Base-by-base conservation (phyloP, 2,329 filamentous ascomycete genomes). In the Fusarium pseudoanthophilum region DNA sequence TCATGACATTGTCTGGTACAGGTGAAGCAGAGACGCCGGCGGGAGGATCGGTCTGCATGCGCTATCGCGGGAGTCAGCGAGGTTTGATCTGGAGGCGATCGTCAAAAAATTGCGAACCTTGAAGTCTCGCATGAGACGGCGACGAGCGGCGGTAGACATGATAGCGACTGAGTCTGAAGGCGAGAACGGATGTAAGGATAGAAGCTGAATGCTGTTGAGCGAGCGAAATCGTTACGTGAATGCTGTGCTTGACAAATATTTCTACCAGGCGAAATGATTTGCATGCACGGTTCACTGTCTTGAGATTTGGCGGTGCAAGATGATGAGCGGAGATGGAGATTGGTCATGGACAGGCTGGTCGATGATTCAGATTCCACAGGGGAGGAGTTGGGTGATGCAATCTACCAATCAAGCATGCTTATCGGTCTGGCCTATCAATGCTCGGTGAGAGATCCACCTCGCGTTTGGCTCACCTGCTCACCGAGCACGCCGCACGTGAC, bases 1-100 rank as follows among this genome's bases (percentile, higher is more conserved):
- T 97, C 95, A 97, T 97, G 79, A 97, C 95, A 86, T 97, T 97
- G 80, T 97, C 95, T 70, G 95, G 94, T 52, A 98, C 93, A 11
- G 96, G 96, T 60, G 95, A 98, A 21, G 96, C 96, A 74, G 95
- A 98, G 60, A 99, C 95, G 66, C 96, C 96, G 58, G 95, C 95
- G 15, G 96, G 96, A 82, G 96, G 96, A 81, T 99, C 96, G 51
- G 95, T 98, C 86, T 99, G 96, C 95, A 99, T 99, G 84, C 96
- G 95, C 95, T 97, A 81, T 61, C 32, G 39, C 20, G 26, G 34
- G 40, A 37, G 46, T 78, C 58, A 78, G 69, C 55, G 51, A 51
- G 45, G 18, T 43, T 26, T 28, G 55, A 21, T 43, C 37, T 26
- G n/a, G 42, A 32, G 15, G 21, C 16, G 15, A 14, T 39, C 32